Percentiles rank a stretch among this genome's conserved stretches.
Conservation (phyloP, 176 grass and related monocot species). For the Coix lacrymajobi region DNA sequence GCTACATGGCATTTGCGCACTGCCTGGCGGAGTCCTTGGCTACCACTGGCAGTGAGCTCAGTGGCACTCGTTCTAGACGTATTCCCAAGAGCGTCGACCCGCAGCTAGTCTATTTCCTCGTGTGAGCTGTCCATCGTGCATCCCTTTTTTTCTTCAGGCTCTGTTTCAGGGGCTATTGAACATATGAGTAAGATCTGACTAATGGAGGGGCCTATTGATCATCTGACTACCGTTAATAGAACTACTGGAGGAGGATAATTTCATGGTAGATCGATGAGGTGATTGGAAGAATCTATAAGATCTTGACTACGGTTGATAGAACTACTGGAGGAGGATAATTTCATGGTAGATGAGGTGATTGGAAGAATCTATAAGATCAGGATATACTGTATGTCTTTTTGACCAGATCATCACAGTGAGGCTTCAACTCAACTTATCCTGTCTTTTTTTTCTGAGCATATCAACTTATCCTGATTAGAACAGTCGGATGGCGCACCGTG, state of each 20-base stretch:
- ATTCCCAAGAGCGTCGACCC: conserved; percentile 29
- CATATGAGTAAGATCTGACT: too few relatives aligned
- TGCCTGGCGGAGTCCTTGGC: conserved; percentile 13
- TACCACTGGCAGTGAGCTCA: not conserved
- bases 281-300: too few relatives aligned
- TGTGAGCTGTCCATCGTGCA: not conserved
- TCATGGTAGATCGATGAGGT: not conserved
- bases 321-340: not conserved
- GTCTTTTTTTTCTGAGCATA: too few relatives aligned
- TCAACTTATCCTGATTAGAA: not conserved
- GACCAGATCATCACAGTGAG: not conserved
- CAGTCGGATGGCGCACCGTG: not conserved
- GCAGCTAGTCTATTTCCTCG: conserved; percentile 18
- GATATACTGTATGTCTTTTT: not conserved
- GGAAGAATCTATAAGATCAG: too few relatives aligned
- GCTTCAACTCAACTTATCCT: not conserved
- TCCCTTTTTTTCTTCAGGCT: not conserved
- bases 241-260: too few relatives aligned
- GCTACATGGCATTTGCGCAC: conserved; percentile 31
- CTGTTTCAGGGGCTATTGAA: not conserved
- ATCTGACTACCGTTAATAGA: not conserved
- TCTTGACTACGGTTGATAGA: not conserved
- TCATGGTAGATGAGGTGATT: not conserved
- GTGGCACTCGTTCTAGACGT: not conserved
- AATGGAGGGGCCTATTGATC: not conserved